Percentiles rank a stretch among this genome's conserved stretches.
phyloP scores from a whole-genome alignment of 805 yeast species.

The Pichia sporocuriosa region DNA sequence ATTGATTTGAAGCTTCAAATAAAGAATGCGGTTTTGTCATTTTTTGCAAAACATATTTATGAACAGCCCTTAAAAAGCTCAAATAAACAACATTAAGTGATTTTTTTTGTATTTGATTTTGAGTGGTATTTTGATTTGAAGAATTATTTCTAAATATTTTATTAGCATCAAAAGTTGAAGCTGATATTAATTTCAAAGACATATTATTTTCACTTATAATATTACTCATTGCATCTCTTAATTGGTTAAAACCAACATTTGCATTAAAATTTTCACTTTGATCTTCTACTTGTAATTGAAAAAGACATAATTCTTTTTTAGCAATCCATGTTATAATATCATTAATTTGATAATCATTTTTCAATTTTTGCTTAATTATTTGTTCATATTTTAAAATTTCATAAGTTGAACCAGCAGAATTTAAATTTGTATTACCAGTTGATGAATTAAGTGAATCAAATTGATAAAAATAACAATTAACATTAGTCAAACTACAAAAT shows the following conservation, averaged over 20 bases:
- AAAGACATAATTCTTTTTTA: conserved; percentile 27
- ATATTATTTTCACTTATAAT: conserved; percentile 24
- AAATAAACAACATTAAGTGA: conserved; percentile 33
- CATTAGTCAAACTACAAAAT: conserved; percentile 22
- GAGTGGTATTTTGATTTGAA: conserved; percentile 3
- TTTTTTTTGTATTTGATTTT: conserved; percentile 15
- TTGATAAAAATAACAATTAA: conserved; percentile 29
- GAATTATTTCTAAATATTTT: conserved; percentile 17
- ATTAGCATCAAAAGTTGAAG: conserved; percentile 24
- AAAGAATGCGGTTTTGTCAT: conserved; percentile 18
- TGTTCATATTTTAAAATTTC: conserved; percentile 25
- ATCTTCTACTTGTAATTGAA: conserved; percentile 21
- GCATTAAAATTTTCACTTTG: conserved; percentile 7
- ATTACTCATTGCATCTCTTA: conserved; percentile 29
- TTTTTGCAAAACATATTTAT: conserved; percentile 32
- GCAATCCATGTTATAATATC: conserved; percentile 27
- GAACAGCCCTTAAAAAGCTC: conserved; percentile 43
- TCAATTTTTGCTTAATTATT: conserved; percentile 21
- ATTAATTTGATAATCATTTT: conserved; percentile 24
- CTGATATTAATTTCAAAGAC: conserved; percentile 21
- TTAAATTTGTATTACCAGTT: background rate
- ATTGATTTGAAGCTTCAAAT: conserved; percentile 18
- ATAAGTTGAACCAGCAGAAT: conserved; percentile 19
- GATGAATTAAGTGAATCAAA: conserved; percentile 12
- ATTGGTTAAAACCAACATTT: conserved; percentile 24